Evolutionary conservation across 2,329 filamentous ascomycete genomes (phyloP).

Genomic region (Fusarium abutilonis): DNA sequence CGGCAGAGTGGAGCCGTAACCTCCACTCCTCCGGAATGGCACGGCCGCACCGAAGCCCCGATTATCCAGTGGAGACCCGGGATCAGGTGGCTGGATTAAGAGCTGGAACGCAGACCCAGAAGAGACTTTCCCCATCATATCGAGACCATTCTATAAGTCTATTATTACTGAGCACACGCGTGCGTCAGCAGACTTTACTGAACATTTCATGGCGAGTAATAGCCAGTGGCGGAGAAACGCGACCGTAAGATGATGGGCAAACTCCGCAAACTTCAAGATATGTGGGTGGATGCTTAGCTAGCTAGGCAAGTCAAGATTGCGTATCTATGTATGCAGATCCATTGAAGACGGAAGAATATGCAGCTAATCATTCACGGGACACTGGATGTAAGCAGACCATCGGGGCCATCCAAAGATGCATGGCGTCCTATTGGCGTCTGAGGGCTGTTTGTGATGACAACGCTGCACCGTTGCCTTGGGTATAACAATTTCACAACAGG

Average conservation of each 20-base stretch:
- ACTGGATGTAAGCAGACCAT: conserved; percentile 15
- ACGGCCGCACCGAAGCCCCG: conserved; percentile 11
- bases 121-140: background rate
- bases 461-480: conserved; percentile 27
- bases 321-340: background rate
- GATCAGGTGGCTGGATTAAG: conserved; percentile 7
- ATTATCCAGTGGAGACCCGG: conserved; percentile 6
- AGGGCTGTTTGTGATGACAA: conserved; percentile 10
- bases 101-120: conserved; percentile 15
- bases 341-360: background rate
- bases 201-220: conserved; percentile 8
- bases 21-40: conserved; percentile 14
- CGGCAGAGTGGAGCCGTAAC: conserved; percentile 25
- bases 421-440: conserved; percentile 23
- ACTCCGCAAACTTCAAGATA: background rate
- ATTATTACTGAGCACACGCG: background rate
- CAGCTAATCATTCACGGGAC: conserved; percentile 9
- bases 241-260: conserved; percentile 2
- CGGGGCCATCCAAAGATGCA: conserved; percentile 3
- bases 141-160: background rate
- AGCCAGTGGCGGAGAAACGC: conserved; percentile 36
- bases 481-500: conserved; percentile 25
- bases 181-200: background rate
- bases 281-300: background rate
- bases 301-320: conserved; percentile 31